Evolutionary conservation across 2,329 filamentous ascomycete genomes (phyloP).

Genomic region (Ophiosphaerella narmari): DNA sequence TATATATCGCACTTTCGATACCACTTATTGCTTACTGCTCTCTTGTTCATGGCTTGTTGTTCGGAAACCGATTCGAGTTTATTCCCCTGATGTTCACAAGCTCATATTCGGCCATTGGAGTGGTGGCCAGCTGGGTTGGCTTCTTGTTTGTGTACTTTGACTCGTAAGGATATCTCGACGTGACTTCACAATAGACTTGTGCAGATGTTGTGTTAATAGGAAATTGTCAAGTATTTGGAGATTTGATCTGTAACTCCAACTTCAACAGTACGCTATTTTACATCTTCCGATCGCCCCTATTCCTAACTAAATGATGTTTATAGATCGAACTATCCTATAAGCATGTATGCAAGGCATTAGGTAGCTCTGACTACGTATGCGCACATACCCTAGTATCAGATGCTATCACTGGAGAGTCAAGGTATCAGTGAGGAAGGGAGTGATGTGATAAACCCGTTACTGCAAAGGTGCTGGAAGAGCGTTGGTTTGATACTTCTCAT

Average conservation of each 20-base stretch:
- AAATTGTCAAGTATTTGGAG: too few species aligned
- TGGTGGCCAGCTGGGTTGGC: slow-evolving; percentile 92
- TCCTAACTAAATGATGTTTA: background rate
- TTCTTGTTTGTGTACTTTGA: slow-evolving; percentile 89
- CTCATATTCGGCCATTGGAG: slow-evolving; percentile 91
- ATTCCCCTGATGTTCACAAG: slow-evolving; percentile 96
- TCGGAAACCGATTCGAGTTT: slow-evolving; percentile 84
- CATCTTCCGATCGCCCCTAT: too few species aligned
- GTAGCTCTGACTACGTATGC: too few species aligned
- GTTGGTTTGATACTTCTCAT: background rate
- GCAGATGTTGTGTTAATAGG: too few species aligned
- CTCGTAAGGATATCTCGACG: slow-evolving; percentile 19
- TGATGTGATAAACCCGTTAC: background rate
- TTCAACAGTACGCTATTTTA: too few species aligned
- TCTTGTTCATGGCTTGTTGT: slow-evolving; percentile 78
- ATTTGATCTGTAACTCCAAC: too few species aligned
- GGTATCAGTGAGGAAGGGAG: background rate
- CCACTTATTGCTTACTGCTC: slow-evolving; percentile 90
- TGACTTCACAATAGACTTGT: background rate
- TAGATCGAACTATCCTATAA: background rate
- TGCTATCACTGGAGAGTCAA: too few species aligned
- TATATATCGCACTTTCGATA: slow-evolving; percentile 89
- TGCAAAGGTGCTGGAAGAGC: too few species aligned
- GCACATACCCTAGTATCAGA: too few species aligned
- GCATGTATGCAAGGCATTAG: too few species aligned